phyloP scores from a whole-genome alignment of 345 rosid genomes.

The Heritiera littoralis region DNA sequence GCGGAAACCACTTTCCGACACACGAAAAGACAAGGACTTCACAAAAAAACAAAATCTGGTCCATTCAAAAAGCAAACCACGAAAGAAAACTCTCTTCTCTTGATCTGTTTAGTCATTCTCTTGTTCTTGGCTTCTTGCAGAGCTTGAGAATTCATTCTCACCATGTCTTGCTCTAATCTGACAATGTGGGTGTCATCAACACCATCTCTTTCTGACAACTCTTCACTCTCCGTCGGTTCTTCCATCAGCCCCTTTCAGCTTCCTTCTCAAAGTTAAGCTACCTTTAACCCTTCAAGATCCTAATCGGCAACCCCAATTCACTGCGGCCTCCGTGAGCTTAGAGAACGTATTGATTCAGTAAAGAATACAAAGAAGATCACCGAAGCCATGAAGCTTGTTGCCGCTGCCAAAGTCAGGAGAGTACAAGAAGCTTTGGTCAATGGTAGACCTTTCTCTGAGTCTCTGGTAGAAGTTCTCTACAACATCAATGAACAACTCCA shows the following conservation, averaged over 20 bases:
- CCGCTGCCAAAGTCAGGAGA: conserved; percentile 95
- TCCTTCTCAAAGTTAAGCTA: conserved; percentile 42
- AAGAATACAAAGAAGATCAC: conserved; percentile 97
- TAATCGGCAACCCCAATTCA: conserved; percentile 58
- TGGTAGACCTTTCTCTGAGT: conserved; percentile 85
- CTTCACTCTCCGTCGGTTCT: conserved; percentile 61
- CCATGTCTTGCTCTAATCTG: conserved; percentile 79
- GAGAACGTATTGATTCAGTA: conserved; percentile 74
- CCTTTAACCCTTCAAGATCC: conserved; percentile 46
- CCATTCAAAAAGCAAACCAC: background rate
- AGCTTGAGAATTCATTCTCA: conserved; percentile 13
- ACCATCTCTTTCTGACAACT: conserved; percentile 70
- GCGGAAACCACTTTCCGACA: conserved; percentile 15
- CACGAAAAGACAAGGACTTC: conserved; percentile 41
- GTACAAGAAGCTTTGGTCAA: conserved; percentile 97
- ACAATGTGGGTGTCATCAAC: conserved; percentile 82
- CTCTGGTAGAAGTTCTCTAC: conserved; percentile 90
- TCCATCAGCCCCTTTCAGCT: conserved; percentile 62
- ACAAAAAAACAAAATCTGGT: background rate
- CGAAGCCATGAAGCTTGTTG: conserved; percentile 93
- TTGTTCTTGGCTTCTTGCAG: conserved; percentile 13
- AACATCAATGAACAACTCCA: conserved; percentile 95
- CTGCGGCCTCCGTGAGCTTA: conserved; percentile 78
- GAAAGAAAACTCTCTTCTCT: conserved; percentile 16
- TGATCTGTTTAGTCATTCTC: conserved; percentile 18